A percentile compares a stretch with the other conserved stretches of the same genome.
These are phyloP conservation scores for Stagonosporopsis rhizophila DNA, from an alignment of 2,329 filamentous ascomycete genomes.

Conservation along the genomic window DNA sequence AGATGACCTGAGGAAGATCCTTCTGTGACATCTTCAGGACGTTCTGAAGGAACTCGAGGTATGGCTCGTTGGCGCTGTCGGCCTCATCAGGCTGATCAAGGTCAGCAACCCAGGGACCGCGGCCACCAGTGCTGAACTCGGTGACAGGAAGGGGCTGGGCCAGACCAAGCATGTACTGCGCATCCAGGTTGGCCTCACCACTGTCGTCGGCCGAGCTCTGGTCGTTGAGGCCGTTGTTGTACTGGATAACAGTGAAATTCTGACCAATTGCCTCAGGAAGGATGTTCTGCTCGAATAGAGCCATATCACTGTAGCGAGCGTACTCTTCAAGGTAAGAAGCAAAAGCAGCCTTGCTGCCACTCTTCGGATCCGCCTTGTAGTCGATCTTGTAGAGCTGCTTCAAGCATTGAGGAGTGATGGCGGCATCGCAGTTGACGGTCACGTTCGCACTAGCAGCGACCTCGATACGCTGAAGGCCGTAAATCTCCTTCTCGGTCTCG, in stretches of 20 bases:
- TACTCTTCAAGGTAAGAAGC: slow-evolving; percentile 61
- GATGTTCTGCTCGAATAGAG: slow-evolving; percentile 52
- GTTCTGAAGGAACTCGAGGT: slow-evolving; percentile 67
- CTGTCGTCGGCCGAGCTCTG: slow-evolving; percentile 32
- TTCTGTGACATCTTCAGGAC: slow-evolving; percentile 60
- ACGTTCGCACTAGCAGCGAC: slow-evolving; percentile 23
- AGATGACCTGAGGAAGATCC: slow-evolving; percentile 66
- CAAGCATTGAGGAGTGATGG: slow-evolving; percentile 57
- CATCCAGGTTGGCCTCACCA: slow-evolving; percentile 68
- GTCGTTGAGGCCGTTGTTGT: slow-evolving; percentile 35
- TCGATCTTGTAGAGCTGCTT: slow-evolving; percentile 59
- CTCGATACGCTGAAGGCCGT: slow-evolving; percentile 19
- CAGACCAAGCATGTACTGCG: slow-evolving; percentile 65
- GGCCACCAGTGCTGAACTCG: slow-evolving; percentile 67
- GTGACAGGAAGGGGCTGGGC: slow-evolving; percentile 61
- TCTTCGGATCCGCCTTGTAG: slow-evolving; percentile 54
- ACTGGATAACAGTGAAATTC: slow-evolving; percentile 52
- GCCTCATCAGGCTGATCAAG: slow-evolving; percentile 48
- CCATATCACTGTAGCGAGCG: slow-evolving; percentile 57
- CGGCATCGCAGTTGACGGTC: slow-evolving; percentile 29
- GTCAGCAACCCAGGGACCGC: slow-evolving; percentile 60
- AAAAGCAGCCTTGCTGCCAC: slow-evolving; percentile 60
- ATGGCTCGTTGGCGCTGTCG: slow-evolving; percentile 69
- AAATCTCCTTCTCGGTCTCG: slow-evolving; percentile 28
- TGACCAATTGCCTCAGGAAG: slow-evolving; percentile 46